Evolutionary conservation across 2,329 filamentous ascomycete species (phyloP).

Genomic region (Pyrenophora teres): DNA sequence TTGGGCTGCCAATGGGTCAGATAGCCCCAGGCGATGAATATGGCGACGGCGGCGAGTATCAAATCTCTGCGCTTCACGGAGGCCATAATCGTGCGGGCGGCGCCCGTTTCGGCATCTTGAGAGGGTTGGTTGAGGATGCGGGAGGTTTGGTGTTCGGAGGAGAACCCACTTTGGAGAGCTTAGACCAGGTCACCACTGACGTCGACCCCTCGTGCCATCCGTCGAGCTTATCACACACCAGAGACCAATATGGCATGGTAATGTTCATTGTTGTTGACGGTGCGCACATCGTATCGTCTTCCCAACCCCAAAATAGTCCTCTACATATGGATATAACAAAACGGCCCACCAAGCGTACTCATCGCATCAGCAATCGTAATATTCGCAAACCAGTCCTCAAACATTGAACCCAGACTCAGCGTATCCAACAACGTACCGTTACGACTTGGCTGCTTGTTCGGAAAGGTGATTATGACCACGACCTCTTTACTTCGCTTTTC

Average conservation of each 20-base stretch:
- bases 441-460: slow-evolving; percentile 49
- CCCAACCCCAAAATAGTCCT: too few relatives aligned
- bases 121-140: slow-evolving; percentile 19
- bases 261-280: too few relatives aligned
- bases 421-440: slow-evolving; percentile 53
- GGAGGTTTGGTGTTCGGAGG: slow-evolving; percentile 22
- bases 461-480: slow-evolving; percentile 52
- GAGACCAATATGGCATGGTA: too few relatives aligned
- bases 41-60: slow-evolving; percentile 68
- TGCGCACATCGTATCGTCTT: too few relatives aligned
- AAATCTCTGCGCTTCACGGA: slow-evolving; percentile 73
- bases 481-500: slow-evolving; percentile 45
- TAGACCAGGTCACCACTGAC: slow-evolving; percentile 20
- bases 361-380: slow-evolving; percentile 46
- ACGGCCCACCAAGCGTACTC: slow-evolving; percentile 50
- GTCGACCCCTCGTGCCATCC: slow-evolving; percentile 18
- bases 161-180: slow-evolving; percentile 21
- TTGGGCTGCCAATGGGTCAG: slow-evolving; percentile 80
- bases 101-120: slow-evolving; percentile 46
- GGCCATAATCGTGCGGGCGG: slow-evolving; percentile 64
- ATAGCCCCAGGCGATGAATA: slow-evolving; percentile 87
- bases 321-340: slow-evolving; percentile 51
- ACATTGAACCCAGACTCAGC: slow-evolving; percentile 45
- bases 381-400: slow-evolving; percentile 5
- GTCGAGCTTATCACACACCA: too few relatives aligned